Evolutionary conservation across 2,329 filamentous ascomycete genomes (phyloP), one percentile per base, ranked within the genome.

Genomic region (Pseudogymnoascus sp.): DNA sequence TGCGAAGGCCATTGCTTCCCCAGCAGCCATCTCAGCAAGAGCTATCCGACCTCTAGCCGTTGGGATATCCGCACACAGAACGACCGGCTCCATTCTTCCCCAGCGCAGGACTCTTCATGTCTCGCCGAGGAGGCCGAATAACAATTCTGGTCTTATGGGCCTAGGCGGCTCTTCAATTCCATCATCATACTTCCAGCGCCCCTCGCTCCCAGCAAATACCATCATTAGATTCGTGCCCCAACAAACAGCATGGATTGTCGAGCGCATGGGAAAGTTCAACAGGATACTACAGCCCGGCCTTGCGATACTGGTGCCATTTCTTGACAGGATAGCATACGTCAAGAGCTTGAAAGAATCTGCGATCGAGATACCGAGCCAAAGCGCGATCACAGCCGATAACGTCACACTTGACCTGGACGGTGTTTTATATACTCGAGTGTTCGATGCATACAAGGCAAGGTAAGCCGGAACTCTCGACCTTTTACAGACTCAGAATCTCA

Each of bases 171-270:
- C 76, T 12, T 72, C 74, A 62, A 70, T 80, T 3, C 83, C 88
- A 37, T 83, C 88, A 6, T 87, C 89, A n/a, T 96, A 96, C 77
- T 96, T 96, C 76, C 88, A 89, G 73, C 83, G 83, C 67, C 80
- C 82, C 11, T 80, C 83, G 21, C 82, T 97, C 61, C 95, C 95
- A 28, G 90, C 93, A 69, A 99, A 99, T 78, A 99, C 95, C 3
- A 81, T 99, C 66, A 81, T 99, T 70, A 91, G 93, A 65, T 99
- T 97, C 77, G 95, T 99, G 43, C 95, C 95, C n/a, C 95, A 99
- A 78, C 95, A 99, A 80, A 97, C 93, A 70, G 95, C 95, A 75
- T 99, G 95, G 95, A 93, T 99, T 64, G 95, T 99, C 63, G 95
- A 99, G 84, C 93, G 95, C 73, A 99, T 99, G 95, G 95, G 95